A percentile compares a stretch with the other conserved stretches of the same genome.
Evolutionary conservation across 352 stramenopile species (phyloP).

Genomic region (Phytopythium aichiense): DNA sequence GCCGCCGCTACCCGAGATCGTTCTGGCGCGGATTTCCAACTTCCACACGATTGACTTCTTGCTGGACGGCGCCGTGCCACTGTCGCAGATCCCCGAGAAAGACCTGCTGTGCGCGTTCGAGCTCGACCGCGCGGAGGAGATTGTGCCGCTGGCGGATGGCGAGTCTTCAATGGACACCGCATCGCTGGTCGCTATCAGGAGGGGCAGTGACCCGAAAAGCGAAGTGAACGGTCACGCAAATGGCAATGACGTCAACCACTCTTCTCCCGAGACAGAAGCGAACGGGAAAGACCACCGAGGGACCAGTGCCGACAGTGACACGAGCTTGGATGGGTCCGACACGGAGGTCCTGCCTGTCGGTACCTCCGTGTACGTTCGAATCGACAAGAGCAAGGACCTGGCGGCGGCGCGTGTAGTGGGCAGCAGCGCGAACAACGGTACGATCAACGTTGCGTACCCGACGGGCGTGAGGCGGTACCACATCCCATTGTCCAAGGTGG

Average conservation of each 20-base stretch:
- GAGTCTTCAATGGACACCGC: background rate
- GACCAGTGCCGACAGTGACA: slow-evolving; percentile 11
- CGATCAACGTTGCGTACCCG: slow-evolving; percentile 64
- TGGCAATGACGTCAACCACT: background rate
- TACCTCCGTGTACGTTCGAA: slow-evolving; percentile 54
- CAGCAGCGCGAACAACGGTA: slow-evolving; percentile 46
- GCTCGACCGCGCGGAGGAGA: slow-evolving; percentile 35
- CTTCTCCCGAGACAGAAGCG: background rate
- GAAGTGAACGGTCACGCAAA: background rate
- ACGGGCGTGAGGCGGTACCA: slow-evolving; percentile 58
- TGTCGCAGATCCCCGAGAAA: slow-evolving; percentile 76
- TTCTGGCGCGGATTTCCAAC: slow-evolving; percentile 54
- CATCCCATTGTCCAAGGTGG: slow-evolving; percentile 51
- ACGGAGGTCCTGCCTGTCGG: slow-evolving; percentile 33
- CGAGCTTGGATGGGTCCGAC: slow-evolving; percentile 14
- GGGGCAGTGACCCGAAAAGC: background rate
- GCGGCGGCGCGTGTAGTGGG: slow-evolving; percentile 64
- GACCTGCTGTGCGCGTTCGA: slow-evolving; percentile 74
- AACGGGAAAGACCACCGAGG: background rate
- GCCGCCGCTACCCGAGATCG: slow-evolving; percentile 16
- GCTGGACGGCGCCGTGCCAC: slow-evolving; percentile 49
- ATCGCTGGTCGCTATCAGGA: background rate
- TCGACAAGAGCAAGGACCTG: slow-evolving; percentile 61
- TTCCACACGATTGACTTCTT: slow-evolving; percentile 64
- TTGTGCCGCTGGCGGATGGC: slow-evolving; percentile 9